Evolutionary conservation across 768 basidiomycete genomes (phyloP).

Genomic region (Lentinula detonsa): DNA sequence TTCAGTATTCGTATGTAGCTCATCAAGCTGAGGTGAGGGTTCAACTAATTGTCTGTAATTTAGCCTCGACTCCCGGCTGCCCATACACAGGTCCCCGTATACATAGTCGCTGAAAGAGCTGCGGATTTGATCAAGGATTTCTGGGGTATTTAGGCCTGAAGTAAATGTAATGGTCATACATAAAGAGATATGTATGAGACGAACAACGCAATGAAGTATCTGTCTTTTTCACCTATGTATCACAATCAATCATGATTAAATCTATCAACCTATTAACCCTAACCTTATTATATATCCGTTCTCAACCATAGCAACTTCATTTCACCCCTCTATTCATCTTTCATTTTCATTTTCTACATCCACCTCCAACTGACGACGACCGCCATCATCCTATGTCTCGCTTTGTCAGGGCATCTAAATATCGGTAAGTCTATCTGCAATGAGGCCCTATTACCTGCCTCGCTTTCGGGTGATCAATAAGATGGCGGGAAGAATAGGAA

Average conservation of each 20-base stretch:
- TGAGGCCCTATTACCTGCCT: neutral
- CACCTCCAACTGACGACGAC: neutral
- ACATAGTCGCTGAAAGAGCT: slow-evolving; percentile 17
- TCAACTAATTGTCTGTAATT: neutral
- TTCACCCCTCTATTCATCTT: neutral
- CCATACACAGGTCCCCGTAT: slow-evolving; percentile 14
- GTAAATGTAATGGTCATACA: too few relatives aligned
- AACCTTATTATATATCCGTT: neutral
- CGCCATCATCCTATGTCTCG: slow-evolving; percentile 56
- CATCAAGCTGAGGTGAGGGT: neutral
- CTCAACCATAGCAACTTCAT: neutral
- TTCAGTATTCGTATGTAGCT: slow-evolving; percentile 18
- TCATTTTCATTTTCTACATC: neutral
- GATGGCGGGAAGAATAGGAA: neutral
- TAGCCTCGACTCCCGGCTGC: slow-evolving; percentile 15
- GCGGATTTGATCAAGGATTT: slow-evolving; percentile 16
- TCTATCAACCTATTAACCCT: neutral
- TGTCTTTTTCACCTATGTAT: too few relatives aligned
- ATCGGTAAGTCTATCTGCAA: slow-evolving; percentile 49
- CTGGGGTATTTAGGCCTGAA: neutral
- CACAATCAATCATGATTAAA: too few relatives aligned
- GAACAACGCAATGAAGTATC: too few relatives aligned
- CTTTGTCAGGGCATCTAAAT: slow-evolving; percentile 83
- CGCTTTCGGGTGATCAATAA: neutral
- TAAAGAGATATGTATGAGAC: too few relatives aligned